Conservation (phyloP, 2,329 filamentous ascomycete species). For the Ceratocystis destructans region DNA sequence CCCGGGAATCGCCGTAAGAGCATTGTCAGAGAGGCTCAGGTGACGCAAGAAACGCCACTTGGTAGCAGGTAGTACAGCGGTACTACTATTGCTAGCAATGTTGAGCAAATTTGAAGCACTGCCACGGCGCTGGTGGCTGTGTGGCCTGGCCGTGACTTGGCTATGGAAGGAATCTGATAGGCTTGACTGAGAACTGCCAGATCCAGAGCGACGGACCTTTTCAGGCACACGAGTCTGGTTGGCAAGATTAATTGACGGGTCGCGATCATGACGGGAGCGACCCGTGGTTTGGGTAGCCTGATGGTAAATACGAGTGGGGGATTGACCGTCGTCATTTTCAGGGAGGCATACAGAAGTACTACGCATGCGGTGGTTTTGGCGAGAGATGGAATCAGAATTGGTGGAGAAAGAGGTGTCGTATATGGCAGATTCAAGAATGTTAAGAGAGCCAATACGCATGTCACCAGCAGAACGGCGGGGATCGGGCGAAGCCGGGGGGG, state of each 20-base stretch:
- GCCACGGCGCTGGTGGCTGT: slow-evolving; percentile 43
- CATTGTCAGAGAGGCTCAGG: slow-evolving; percentile 82
- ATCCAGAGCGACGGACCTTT: slow-evolving; percentile 74
- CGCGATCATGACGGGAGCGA: slow-evolving; percentile 20
- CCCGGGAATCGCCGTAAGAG: slow-evolving; percentile 64
- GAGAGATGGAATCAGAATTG: slow-evolving; percentile 22
- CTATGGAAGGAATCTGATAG: slow-evolving; percentile 41
- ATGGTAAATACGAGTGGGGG: slow-evolving; percentile 13
- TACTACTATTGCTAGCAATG: slow-evolving; percentile 32
- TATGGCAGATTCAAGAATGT: slow-evolving; percentile 37
- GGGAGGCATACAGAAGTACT: slow-evolving; percentile 34
- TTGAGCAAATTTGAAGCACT: slow-evolving; percentile 68
- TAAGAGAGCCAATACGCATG: slow-evolving; percentile 46
- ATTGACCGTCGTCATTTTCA: slow-evolving; percentile 33
- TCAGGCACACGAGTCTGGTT: slow-evolving; percentile 53
- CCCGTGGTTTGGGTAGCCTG: background rate
- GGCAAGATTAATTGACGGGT: slow-evolving; percentile 59
- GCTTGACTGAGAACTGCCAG: slow-evolving; percentile 81
- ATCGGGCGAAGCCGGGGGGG: slow-evolving; percentile 51
- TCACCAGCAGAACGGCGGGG: slow-evolving; percentile 36
- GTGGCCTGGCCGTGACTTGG: slow-evolving; percentile 22
- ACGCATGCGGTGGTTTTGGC: slow-evolving; percentile 25
- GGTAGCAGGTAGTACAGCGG: slow-evolving; percentile 52
- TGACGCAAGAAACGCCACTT: slow-evolving; percentile 96
- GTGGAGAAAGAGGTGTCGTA: slow-evolving; percentile 29